Conservation (phyloP, 139 green algal genomes). For the Picochlorum sp. region DNA sequence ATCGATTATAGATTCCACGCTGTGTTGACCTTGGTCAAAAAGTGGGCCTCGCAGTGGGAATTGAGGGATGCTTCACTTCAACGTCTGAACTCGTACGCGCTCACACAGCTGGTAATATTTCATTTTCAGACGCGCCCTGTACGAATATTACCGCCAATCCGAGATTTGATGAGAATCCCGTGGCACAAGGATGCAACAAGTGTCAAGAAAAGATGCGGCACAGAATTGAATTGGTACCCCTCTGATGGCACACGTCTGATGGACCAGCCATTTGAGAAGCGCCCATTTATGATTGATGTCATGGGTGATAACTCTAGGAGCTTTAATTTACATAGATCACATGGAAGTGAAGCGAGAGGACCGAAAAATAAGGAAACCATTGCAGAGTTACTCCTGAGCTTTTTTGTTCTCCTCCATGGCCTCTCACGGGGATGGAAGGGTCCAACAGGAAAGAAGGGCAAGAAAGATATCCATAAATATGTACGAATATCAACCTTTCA, state of each 20-base stretch:
- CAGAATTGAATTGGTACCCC: too few species aligned
- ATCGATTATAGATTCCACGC: conserved; percentile 18
- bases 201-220: too few species aligned
- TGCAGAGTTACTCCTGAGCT: not conserved
- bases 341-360: too few species aligned
- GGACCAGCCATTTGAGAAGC: too few species aligned
- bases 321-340: too few species aligned
- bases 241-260: too few species aligned
- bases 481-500: conserved; percentile 12
- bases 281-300: too few species aligned
- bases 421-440: not conserved
- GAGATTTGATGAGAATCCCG: too few species aligned
- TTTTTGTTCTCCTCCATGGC: conserved; percentile 1
- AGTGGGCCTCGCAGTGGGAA: conserved; percentile 54
- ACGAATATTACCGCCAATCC: conserved; percentile 31
- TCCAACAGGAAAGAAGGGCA: not conserved
- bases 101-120: conserved; percentile 59
- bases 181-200: too few species aligned
- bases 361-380: conserved; percentile 2
- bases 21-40: conserved; percentile 63
- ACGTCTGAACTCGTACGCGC: conserved; percentile 72
- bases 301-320: too few species aligned
- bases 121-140: conserved; percentile 34
- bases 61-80: conserved; percentile 62
- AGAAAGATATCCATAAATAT: not conserved